A percentile compares a stretch with the other conserved stretches of the same genome.
Conservation (phyloP, 2,329 filamentous ascomycete species). For the Penicillium sp. region DNA sequence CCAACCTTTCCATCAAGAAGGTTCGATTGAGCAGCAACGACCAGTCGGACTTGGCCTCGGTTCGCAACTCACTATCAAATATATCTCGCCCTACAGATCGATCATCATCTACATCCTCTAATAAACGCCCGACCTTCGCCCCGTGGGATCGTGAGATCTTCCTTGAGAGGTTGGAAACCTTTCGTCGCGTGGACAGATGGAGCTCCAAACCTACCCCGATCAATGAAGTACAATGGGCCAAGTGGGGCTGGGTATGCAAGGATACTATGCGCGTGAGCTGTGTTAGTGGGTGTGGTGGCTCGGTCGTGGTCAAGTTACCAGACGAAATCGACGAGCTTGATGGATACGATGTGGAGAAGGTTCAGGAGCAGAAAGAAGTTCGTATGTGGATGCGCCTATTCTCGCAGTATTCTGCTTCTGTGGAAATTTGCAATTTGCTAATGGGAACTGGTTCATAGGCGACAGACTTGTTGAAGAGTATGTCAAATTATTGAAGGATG, state of each 20-base stretch:
- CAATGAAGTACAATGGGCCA: conserved; percentile 92
- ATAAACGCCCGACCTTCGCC: conserved; percentile 70
- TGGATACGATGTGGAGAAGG: conserved; percentile 47
- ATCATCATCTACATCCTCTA: conserved; percentile 38
- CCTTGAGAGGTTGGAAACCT: conserved; percentile 79
- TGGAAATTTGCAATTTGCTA: not conserved
- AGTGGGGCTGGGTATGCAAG: conserved; percentile 86
- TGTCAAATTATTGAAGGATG: conserved; percentile 69
- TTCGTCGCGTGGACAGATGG: conserved; percentile 90
- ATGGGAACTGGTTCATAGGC: conserved; percentile 40
- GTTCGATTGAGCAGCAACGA: conserved; percentile 34
- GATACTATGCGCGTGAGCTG: conserved; percentile 84
- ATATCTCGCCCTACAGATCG: conserved; percentile 30
- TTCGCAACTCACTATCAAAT: conserved; percentile 32
- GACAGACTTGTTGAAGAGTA: conserved; percentile 77
- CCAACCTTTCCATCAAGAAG: conserved; percentile 40
- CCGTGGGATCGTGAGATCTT: conserved; percentile 85
- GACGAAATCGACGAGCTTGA: conserved; percentile 64
- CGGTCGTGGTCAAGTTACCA: conserved; percentile 78
- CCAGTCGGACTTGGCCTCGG: conserved; percentile 23
- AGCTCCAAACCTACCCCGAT: conserved; percentile 86
- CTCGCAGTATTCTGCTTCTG: not conserved
- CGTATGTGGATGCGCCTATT: conserved; percentile 35
- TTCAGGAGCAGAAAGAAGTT: conserved; percentile 48
- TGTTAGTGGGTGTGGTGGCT: conserved; percentile 76